Evolutionary conservation across 2,329 filamentous ascomycete species (phyloP).

Genomic region (Aureobasidium sp.): DNA sequence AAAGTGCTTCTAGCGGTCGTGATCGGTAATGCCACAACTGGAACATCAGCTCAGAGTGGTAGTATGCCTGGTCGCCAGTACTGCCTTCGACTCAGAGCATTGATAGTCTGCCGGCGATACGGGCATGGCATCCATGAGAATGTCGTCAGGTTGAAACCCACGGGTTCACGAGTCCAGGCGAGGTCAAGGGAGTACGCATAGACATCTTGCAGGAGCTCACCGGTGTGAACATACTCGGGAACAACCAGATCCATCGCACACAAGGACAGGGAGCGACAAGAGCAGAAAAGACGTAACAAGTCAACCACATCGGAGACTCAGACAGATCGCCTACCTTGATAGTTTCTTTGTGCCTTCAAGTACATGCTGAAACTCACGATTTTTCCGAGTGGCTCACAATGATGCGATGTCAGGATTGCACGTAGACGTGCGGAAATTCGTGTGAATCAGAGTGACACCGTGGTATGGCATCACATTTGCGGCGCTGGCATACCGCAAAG

Average conservation of each 20-base stretch:
- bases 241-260: background rate
- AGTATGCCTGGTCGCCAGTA: conserved; percentile 2
- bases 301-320: background rate
- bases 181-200: conserved; percentile 9
- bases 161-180: background rate
- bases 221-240: background rate
- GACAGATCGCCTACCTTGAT: background rate
- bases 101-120: background rate
- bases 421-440: background rate
- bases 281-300: too few relatives aligned
- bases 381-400: background rate
- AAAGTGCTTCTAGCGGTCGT: background rate
- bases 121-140: background rate
- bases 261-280: too few relatives aligned
- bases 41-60: background rate
- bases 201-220: background rate
- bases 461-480: background rate
- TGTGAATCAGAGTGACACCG: background rate
- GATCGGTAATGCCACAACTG: background rate
- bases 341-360: background rate
- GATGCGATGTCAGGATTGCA: background rate
- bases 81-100: background rate
- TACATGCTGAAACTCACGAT: background rate
- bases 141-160: conserved; percentile 6
- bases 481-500: too few relatives aligned